These are phyloP conservation scores for Suzukiozyma palmioleophila DNA, from an alignment of 1,139 yeast species.

Conservation along the genomic window DNA sequence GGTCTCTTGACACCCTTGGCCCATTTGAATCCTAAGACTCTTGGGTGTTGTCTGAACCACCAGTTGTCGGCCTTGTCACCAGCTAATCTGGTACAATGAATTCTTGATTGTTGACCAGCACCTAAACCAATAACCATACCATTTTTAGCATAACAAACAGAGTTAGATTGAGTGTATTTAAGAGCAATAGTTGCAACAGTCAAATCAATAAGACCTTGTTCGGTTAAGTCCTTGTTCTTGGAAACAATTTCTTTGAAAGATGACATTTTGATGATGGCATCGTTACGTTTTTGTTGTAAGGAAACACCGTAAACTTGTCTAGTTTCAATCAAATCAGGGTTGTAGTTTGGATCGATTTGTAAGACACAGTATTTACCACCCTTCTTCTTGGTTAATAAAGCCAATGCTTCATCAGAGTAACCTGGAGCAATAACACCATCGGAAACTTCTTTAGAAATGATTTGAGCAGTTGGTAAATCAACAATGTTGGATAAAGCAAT, in stretches of 20 bases:
- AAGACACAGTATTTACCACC: constrained; percentile 95
- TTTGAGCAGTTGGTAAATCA: constrained; percentile 93
- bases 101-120: constrained; percentile 99
- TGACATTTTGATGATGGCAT: constrained; percentile 83
- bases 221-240: constrained; percentile 77
- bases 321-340: constrained; percentile 76
- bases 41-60: constrained; percentile 99
- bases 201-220: constrained; percentile 88
- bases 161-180: constrained; percentile 96
- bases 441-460: constrained; percentile 93
- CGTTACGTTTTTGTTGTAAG: constrained; percentile 94
- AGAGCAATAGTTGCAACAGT: constrained; percentile 96
- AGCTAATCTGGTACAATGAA: constrained; percentile 97
- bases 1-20: constrained; percentile 98
- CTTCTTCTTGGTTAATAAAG: constrained; percentile 83
- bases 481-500: constrained; percentile 95
- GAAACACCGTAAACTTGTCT: constrained; percentile 96
- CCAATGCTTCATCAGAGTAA: constrained; percentile 87
- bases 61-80: constrained; percentile 99
- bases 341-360: constrained; percentile 92
- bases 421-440: constrained; percentile 99
- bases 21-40: constrained; percentile 90
- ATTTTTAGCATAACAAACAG: constrained; percentile 95
- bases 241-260: constrained; percentile 92
- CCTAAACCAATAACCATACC: constrained; percentile 99